Base-by-base conservation (phyloP, 768 basidiomycete species). In the Naganishia randhawae region DNA sequence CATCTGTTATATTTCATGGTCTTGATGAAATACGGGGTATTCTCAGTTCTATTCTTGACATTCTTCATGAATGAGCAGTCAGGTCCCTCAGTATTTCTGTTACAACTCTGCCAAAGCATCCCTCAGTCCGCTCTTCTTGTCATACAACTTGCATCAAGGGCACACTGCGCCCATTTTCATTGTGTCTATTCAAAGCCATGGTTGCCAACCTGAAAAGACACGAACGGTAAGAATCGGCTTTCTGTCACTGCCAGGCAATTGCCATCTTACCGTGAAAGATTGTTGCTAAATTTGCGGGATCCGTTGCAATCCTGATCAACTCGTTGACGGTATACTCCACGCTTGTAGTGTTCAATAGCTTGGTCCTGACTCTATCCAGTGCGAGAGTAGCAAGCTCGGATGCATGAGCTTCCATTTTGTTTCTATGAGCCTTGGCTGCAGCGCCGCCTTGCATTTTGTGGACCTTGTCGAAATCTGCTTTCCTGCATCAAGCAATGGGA, bases 241-340 rank as follows among this genome's bases (percentile, higher is more conserved):
- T 2, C 42, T n/a, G 8, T 3, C 17, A 17, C 39, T 29, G n/a
- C 37, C 27, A 45, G 14, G 17, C 48, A 29, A 10, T 16, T 16
- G 22, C 22, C 16, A 16, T 53, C 69, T 53, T 31, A 73, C 77
- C 77, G 50, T 65, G 52, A 75, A 84, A 98, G 71, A 97, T 91
- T n/a, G 83, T 84, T 2, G 87, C 87, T 22, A 97, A 81, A 77
- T 91, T 91, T 53, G 81, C 82, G 1, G 82, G 77, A 74, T 95
- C 90, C 27, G 87, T 91, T 41, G 95, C 95, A 75, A 90, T 87
- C 22, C 90, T 87, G 68, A 98, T 88, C 45, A 98, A 85, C 77
- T 91, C 88, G 81, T 95, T 96, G 69, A 99, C 91, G 6, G 88
- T 90, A 73, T 91, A 93, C 77, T 95, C 90, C 29, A 95, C 90